Base-by-base conservation (phyloP, 2,329 filamentous ascomycete species). In the Sclerotinia subarctica region DNA sequence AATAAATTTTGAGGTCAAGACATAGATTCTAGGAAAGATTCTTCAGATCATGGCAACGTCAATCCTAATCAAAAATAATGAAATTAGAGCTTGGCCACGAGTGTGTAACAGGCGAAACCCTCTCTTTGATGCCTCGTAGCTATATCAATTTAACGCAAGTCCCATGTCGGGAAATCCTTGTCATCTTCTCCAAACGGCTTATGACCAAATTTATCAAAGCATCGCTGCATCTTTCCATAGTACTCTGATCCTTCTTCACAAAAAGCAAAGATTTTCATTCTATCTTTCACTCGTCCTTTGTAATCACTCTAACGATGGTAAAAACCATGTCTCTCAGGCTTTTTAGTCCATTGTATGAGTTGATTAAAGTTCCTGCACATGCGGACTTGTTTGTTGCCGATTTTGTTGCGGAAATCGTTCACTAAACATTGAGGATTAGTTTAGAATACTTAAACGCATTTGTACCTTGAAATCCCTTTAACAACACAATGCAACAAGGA, bases 331-430 rank as follows among this genome's bases (percentile, higher is more conserved):
- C 54, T 35, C 38, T 58, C 32, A 15, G 54, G 54, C 17, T 65
- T 17, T 26, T 65, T 44, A 29, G 65, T 60, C 65, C 65, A 67
- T 21, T 29, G 44, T 17, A 62, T 44, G 15, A 67, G 56, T 38
- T 60, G 54, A 49, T 67, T 17, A 38, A 67, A 67, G 35, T 67
- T 62, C n/a, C 65, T 56, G 44, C 65, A 67, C 54, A 62, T 62
- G n/a, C 65, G 65, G 38, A 62, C 56, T 53, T 67, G 65, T 35
- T 57, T 32, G 26, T 67, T 32, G 26, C 65, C 65, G 15, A 62
- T 46, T n/a, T 60, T 49, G 24, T 32, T 49, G 15, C 32, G 26
- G 54, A 29, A 35, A 44, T 67, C 29, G 35, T 44, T 62, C 46
- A 62, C 51, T 52, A 8, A 52, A 29, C 6, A 8, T 29, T 7